Evolutionary conservation across 371 early-diverging fungal genomes (phyloP), one percentile per base, ranked within the genome.

Genomic region (Paramicrosporidium saccamoebae): DNA sequence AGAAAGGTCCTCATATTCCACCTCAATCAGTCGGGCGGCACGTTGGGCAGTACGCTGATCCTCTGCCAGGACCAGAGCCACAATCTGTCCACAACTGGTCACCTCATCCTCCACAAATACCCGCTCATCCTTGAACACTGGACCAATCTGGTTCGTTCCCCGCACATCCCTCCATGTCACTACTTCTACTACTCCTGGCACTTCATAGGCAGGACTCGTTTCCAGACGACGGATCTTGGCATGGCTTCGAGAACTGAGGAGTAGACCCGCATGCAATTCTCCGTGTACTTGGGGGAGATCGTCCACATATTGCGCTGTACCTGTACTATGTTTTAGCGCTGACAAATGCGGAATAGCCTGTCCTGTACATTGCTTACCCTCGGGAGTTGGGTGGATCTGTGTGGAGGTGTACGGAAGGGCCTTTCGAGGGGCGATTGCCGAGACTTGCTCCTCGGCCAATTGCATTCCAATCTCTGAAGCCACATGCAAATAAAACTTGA

Each of bases 251-350:
- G 42, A 28, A 12, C 59, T 52, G 24, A 51, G 36, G 16, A 72
- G 63, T 26, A 61, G 31, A 2, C 44, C 58, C 16, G 45, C 52
- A 31, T 58, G 52, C 22, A 55, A 29, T 37, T 72, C 69, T 28
- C 46, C 50, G 14, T 39, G 34, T 5, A 46, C 21, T 16, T 30
- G 31, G 7, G 73, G 73, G 29, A 67, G 58, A 31, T 72, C 73
- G 37, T 72, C 69, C 4, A 54, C 31, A 35, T 67, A 72, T 9
- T 49, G 33, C 7, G 73, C 69, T 30, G 62, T 60, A 13, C 73
- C 69, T n/a, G 67, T 66, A 17, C 49, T 52, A 30, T 72, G 73
- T 41, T 61, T 64, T 31, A 63, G 38, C n/a, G 65, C 69, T 10
- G 62, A 47, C 12, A 54, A 24, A 29, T 68, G 68, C 14, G 58